Conservation (phyloP, 768 basidiomycete species). For the Hypholoma sublateritium region DNA sequence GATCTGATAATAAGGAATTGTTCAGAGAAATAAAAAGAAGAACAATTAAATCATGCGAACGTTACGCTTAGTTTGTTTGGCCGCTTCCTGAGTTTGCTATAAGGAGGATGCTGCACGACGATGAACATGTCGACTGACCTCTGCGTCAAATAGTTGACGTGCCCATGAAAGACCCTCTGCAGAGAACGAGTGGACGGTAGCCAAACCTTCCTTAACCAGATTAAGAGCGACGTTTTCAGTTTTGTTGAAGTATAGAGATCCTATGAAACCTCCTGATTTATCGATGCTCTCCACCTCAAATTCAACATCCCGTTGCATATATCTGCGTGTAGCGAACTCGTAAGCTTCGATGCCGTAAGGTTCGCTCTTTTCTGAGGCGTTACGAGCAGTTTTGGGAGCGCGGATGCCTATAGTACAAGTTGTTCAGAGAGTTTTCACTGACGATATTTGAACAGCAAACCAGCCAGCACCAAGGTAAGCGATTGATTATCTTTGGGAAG, state of each 20-base stretch:
- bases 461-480: constrained; percentile 88
- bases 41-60: constrained; percentile 43
- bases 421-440: neutral
- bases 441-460: constrained; percentile 30
- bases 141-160: constrained; percentile 78
- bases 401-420: constrained; percentile 64
- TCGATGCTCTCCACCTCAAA: constrained; percentile 88
- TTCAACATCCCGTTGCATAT: constrained; percentile 95
- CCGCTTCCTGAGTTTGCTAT: constrained; percentile 55
- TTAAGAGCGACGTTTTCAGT: constrained; percentile 82
- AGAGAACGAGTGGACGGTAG: constrained; percentile 84
- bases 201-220: constrained; percentile 86
- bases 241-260: constrained; percentile 81
- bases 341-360: constrained; percentile 83
- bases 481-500: constrained; percentile 92
- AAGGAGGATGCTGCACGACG: neutral
- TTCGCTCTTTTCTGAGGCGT: constrained; percentile 79
- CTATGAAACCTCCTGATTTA: constrained; percentile 96
- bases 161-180: constrained; percentile 82
- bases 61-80: constrained; percentile 76
- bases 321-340: constrained; percentile 75
- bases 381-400: constrained; percentile 85
- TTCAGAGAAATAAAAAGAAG: neutral
- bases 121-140: constrained; percentile 44
- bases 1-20: constrained; percentile 47